Evolutionary conservation across 1,284 basidiomycete species (phyloP), one percentile per base, ranked within the genome.

Genomic region (Sanghuangporus weigelae): DNA sequence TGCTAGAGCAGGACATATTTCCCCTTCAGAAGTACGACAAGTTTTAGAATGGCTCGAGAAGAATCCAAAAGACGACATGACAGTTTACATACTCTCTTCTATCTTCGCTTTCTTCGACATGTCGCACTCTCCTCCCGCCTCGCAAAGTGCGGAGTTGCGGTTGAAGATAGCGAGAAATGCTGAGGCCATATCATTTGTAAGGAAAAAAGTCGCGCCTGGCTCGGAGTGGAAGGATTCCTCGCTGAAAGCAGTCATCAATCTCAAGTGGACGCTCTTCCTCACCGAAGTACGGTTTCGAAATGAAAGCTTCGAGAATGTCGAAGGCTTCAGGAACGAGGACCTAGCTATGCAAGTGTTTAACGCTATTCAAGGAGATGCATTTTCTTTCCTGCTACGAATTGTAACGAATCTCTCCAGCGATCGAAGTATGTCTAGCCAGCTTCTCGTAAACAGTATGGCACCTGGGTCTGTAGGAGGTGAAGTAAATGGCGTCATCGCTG

Each of bases 211-310:
- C 7, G 77, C 77, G n/a, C 71, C 80, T 5, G 66, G 79, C 7
- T 73, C 78, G 2, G 73, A 77, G 35, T 95, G 93, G 90, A 85
- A 84, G 63, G 87, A 92, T 8, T 80, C 84, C 0, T 87, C 88
- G 2, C 77, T 95, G 35, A 92, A 90, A 70, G 89, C 93, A 0
- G 81, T 85, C 0, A 73, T 96, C 3, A 77, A 90, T 10, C 81
- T 98, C 38, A 91, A 94, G 69, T 97, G 94, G 93, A 90, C 92
- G 0, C 78, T 96, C 61, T 94, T 91, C 74, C 80, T 93, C 68
- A 87, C 90, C 1, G 87, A 92, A 62, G 83, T 85, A 4, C 79
- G 92, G 26, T 85, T 88, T 70, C 81, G 84, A 21, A 86, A 93
- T 68, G 77, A 85, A 0, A 77, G 80, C 7, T 75, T 95, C 54